A percentile compares a stretch with the other conserved stretches of the same genome.
Conservation (phyloP, 2,329 filamentous ascomycete species). For the Whalleya microplaca region DNA sequence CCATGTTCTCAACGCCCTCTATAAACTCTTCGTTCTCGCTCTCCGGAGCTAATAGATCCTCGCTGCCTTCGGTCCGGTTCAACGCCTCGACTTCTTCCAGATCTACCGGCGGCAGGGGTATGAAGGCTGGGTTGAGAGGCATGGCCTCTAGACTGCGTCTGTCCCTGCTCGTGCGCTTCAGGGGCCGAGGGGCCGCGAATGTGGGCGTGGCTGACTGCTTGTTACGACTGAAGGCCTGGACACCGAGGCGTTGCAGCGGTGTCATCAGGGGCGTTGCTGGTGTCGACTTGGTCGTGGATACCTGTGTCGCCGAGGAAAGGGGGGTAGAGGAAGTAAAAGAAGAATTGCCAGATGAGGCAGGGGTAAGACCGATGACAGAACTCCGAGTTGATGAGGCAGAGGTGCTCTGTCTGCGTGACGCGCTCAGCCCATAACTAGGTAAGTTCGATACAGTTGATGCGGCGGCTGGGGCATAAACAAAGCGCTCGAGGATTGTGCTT, state of each 20-base stretch:
- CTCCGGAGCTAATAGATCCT: conserved; percentile 59
- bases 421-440: neutral
- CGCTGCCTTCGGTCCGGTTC: conserved; percentile 54
- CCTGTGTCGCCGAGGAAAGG: conserved; percentile 43
- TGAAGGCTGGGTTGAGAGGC: conserved; percentile 56
- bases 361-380: conserved; percentile 37
- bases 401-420: conserved; percentile 20
- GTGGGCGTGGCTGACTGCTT: conserved; percentile 33
- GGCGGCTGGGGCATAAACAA: conserved; percentile 30
- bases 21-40: conserved; percentile 43
- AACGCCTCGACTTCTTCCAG: conserved; percentile 56
- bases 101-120: conserved; percentile 59
- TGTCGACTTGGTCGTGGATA: conserved; percentile 49
- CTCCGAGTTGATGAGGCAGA: conserved; percentile 28
- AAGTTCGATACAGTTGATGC: conserved; percentile 12
- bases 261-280: conserved; percentile 48
- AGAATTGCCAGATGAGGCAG: conserved; percentile 38
- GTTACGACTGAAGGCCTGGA: conserved; percentile 45
- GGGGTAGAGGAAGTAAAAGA: conserved; percentile 20
- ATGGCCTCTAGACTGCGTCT: conserved; percentile 40
- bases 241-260: conserved; percentile 58
- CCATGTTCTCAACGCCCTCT: conserved; percentile 29
- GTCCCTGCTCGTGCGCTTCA: conserved; percentile 28
- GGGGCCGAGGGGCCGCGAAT: conserved; percentile 25
- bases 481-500: conserved; percentile 38